Percentiles rank a stretch among this genome's conserved stretches.
Evolutionary conservation across 371 early-diverging fungal species (phyloP).

Genomic region (Basidiobolus meristosporus): DNA sequence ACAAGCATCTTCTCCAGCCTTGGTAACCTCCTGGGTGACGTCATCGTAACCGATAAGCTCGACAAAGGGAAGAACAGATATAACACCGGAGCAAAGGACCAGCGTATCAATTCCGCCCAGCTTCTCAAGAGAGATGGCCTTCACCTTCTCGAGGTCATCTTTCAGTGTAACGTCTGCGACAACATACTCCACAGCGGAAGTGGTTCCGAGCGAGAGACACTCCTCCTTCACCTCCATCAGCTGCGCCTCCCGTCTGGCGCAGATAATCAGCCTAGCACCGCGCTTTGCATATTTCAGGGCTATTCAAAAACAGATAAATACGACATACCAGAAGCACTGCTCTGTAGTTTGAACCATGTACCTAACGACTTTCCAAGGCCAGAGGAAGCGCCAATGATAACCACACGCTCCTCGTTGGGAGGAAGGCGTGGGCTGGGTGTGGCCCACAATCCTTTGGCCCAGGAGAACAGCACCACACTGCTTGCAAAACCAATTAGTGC

Average conservation of each 20-base stretch:
- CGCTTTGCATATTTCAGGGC: slow-evolving; percentile 51
- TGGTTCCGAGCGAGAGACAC: slow-evolving; percentile 10
- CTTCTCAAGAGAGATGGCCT: slow-evolving; percentile 6
- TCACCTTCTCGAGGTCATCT: slow-evolving; percentile 6
- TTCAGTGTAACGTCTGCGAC: slow-evolving; percentile 3
- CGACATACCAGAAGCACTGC: background rate
- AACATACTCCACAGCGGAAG: too few species aligned
- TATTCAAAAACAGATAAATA: background rate
- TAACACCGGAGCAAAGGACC: slow-evolving; percentile 44
- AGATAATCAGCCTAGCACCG: slow-evolving; percentile 40
- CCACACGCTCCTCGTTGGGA: slow-evolving; percentile 26
- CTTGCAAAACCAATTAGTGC: too few species aligned
- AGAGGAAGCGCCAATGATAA: slow-evolving; percentile 62
- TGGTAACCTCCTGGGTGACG: too few species aligned
- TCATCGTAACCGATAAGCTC: slow-evolving; percentile 10
- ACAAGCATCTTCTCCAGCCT: slow-evolving; percentile 6
- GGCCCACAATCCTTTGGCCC: background rate
- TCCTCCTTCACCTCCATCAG: slow-evolving; percentile 24
- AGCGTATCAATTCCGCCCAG: slow-evolving; percentile 32
- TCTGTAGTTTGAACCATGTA: background rate
- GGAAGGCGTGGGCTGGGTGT: background rate
- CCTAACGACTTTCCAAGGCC: slow-evolving; percentile 50
- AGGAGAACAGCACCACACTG: too few species aligned
- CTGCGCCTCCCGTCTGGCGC: slow-evolving; percentile 35
- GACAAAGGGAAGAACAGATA: slow-evolving; percentile 37